A percentile compares a stretch with the other conserved stretches of the same genome.
These are phyloP conservation scores for Madurella mycetomatis DNA, from an alignment of 2,329 filamentous ascomycete genomes.

Conservation along the genomic window DNA sequence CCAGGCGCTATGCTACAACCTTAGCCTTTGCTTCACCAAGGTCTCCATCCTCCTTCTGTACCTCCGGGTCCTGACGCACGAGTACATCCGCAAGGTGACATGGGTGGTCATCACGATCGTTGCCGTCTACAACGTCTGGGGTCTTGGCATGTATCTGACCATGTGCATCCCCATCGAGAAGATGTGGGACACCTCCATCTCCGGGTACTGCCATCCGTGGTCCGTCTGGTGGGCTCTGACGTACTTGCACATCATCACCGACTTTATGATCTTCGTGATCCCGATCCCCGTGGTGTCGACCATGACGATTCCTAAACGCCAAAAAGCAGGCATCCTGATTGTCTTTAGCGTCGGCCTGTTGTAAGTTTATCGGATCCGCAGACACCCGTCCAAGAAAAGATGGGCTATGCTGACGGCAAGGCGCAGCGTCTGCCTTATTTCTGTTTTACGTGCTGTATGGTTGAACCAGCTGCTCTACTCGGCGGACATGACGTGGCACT, in stretches of 20 bases:
- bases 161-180: conserved; percentile 24
- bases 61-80: conserved; percentile 25
- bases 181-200: conserved; percentile 13
- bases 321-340: conserved; percentile 3
- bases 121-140: conserved; percentile 15
- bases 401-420: background rate
- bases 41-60: conserved; percentile 28
- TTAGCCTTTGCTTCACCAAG: conserved; percentile 25
- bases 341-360: conserved; percentile 15
- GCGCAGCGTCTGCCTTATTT: conserved; percentile 26
- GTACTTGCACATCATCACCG: conserved; percentile 18
- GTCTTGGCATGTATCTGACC: conserved; percentile 18
- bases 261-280: conserved; percentile 14
- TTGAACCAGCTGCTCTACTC: conserved; percentile 19
- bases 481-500: conserved; percentile 24
- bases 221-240: conserved; percentile 20
- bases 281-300: conserved; percentile 13
- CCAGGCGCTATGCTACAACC: conserved; percentile 22
- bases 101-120: conserved; percentile 20
- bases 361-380: conserved; percentile 8
- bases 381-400: too few species aligned
- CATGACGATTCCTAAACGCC: conserved; percentile 8
- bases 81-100: conserved; percentile 23
- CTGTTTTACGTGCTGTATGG: conserved; percentile 19
- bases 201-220: conserved; percentile 11